These are phyloP conservation scores for Apiotrichum laibachii DNA, from an alignment of 1,284 basidiomycete genomes.

Conservation along the genomic window DNA sequence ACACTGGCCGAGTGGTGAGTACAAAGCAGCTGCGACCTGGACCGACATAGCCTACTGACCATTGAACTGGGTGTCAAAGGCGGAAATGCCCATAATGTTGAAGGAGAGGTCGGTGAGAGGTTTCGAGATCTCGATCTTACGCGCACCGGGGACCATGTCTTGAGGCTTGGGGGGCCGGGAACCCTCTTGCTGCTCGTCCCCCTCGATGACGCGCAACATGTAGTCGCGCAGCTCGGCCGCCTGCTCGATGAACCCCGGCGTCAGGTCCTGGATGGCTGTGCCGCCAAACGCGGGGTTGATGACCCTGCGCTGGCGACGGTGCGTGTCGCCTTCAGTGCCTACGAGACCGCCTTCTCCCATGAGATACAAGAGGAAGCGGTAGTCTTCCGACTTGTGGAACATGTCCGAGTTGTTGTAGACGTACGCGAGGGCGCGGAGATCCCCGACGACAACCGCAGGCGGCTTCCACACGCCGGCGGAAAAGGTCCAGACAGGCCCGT, in stretches of 20 bases:
- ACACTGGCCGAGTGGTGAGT: constrained; percentile 10
- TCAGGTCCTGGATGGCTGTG: constrained; percentile 32
- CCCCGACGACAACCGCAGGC: constrained; percentile 54
- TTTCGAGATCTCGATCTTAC: constrained; percentile 16
- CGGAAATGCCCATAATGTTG: constrained; percentile 66
- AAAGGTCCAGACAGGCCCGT: too few species aligned
- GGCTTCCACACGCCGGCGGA: too few species aligned
- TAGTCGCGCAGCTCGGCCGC: constrained; percentile 55
- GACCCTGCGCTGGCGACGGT: constrained; percentile 56
- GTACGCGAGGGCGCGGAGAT: constrained; percentile 61
- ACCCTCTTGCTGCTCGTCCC: neutral
- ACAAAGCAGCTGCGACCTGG: too few species aligned
- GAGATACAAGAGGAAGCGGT: constrained; percentile 55
- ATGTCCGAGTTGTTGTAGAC: constrained; percentile 62
- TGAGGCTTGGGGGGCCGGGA: constrained; percentile 8
- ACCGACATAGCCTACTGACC: neutral
- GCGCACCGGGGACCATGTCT: constrained; percentile 15
- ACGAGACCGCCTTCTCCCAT: constrained; percentile 45
- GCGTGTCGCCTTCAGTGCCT: constrained; percentile 52
- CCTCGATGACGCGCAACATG: constrained; percentile 2
- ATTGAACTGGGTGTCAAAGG: constrained; percentile 61
- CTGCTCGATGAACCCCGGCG: constrained; percentile 63
- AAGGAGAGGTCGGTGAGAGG: constrained; percentile 56
- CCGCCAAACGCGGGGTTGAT: constrained; percentile 50
- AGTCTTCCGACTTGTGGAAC: constrained; percentile 65